Evolutionary conservation across 2,329 filamentous ascomycete species (phyloP).

Genomic region (Colletotrichum ledebouriae): DNA sequence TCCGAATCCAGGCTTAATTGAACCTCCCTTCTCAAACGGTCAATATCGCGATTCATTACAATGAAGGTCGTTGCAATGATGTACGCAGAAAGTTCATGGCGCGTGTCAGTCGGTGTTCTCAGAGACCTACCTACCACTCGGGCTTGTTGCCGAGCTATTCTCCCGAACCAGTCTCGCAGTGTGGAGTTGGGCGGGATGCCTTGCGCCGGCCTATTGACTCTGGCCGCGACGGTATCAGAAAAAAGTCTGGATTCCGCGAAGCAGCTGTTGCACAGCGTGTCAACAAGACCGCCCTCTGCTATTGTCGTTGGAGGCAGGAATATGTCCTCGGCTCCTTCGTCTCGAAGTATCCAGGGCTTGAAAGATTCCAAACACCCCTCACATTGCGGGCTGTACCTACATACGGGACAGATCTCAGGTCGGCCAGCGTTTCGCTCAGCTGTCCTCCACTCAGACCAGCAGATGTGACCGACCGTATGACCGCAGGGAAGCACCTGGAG

Average conservation of each 20-base stretch:
- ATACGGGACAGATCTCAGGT: neutral
- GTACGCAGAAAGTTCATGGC: too few relatives aligned
- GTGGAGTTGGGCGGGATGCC: too few relatives aligned
- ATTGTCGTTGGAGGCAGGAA: neutral
- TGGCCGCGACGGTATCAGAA: too few relatives aligned
- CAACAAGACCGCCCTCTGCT: neutral
- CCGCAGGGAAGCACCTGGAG: conserved; percentile 15
- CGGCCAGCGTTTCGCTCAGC: neutral
- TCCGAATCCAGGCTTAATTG: neutral
- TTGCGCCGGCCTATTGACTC: too few relatives aligned
- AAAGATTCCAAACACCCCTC: neutral
- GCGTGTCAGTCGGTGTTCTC: too few relatives aligned
- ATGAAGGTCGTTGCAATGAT: neutral
- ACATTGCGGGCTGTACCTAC: neutral
- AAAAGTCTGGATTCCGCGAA: neutral
- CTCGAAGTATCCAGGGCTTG: neutral
- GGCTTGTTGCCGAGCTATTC: too few relatives aligned
- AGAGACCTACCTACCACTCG: too few relatives aligned
- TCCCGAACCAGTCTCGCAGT: too few relatives aligned
- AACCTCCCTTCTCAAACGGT: neutral
- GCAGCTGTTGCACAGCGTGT: neutral
- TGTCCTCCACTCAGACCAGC: conserved; percentile 2
- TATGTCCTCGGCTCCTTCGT: too few relatives aligned
- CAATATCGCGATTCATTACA: neutral
- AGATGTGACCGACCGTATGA: conserved; percentile 1